phyloP scores from a whole-genome alignment of 2,329 filamentous ascomycete species.

The Pseudodiploospora longispora region DNA sequence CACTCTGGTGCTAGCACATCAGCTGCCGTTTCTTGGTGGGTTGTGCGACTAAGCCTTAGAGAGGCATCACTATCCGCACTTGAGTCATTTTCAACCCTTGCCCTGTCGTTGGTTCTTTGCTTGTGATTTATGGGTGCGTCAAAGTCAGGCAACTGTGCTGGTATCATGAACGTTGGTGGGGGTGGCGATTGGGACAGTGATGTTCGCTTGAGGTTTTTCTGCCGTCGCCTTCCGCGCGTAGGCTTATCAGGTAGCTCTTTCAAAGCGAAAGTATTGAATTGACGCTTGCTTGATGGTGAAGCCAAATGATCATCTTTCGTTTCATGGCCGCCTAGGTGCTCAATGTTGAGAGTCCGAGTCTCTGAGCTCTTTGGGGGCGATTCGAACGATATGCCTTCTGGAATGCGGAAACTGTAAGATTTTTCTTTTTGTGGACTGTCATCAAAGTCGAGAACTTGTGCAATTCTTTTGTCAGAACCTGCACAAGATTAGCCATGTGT shows the following conservation, averaged over 20 bases:
- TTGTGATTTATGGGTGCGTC: background rate
- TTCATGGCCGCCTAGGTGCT: background rate
- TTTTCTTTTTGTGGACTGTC: constrained; percentile 6
- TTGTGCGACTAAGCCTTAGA: too few species aligned
- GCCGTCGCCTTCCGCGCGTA: background rate
- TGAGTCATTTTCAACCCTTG: background rate
- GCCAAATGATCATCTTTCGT: background rate
- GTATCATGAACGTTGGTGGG: constrained; percentile 14
- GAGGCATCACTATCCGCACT: too few species aligned
- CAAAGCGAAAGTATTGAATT: too few species aligned
- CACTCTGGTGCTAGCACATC: constrained; percentile 39
- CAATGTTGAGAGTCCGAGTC: background rate
- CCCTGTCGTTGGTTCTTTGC: background rate
- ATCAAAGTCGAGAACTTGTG: background rate
- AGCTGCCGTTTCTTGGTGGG: too few species aligned
- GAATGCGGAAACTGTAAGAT: constrained; percentile 1
- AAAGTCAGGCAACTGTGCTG: constrained; percentile 10
- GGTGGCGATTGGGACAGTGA: constrained; percentile 9
- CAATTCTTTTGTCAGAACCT: too few species aligned
- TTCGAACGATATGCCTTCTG: background rate
- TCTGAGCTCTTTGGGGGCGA: constrained; percentile 1
- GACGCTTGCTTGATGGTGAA: background rate
- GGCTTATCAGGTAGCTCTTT: too few species aligned
- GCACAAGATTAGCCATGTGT: too few species aligned
- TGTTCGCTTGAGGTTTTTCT: background rate